Evolutionary conservation across 2,329 filamentous ascomycete species (phyloP).

Genomic region (Cladophialophora bantiana): DNA sequence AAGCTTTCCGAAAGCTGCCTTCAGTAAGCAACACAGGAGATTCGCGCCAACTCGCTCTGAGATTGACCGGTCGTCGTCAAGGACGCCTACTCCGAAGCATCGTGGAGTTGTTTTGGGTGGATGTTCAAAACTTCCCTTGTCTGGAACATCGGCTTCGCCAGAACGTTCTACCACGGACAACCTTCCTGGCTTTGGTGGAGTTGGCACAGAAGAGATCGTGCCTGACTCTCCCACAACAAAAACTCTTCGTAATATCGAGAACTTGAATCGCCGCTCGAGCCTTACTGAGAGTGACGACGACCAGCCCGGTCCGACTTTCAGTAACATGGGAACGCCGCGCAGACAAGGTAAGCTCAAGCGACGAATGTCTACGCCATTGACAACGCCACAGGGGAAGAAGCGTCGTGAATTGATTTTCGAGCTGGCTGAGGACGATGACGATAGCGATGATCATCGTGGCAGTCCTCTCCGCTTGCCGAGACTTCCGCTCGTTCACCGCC

Average conservation of each 20-base stretch:
- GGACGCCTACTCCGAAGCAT: neutral
- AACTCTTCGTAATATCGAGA: neutral
- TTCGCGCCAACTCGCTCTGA: neutral
- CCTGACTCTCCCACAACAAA: neutral
- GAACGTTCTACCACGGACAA: neutral
- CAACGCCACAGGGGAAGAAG: constrained; percentile 13
- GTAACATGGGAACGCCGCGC: neutral
- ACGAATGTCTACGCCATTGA: constrained; percentile 9
- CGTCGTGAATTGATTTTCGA: constrained; percentile 32
- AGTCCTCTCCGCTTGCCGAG: constrained; percentile 1
- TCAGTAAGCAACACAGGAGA: neutral
- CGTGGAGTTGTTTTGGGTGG: neutral
- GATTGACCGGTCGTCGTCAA: neutral
- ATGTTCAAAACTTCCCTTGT: neutral
- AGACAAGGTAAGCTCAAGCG: constrained; percentile 19
- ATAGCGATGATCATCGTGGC: constrained; percentile 2
- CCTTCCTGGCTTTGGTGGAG: neutral
- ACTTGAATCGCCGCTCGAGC: neutral
- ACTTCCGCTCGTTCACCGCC: constrained; percentile 6
- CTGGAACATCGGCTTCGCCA: neutral
- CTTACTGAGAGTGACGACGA: neutral
- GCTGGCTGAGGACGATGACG: constrained; percentile 33
- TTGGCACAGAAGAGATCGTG: neutral
- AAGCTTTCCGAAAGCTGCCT: neutral
- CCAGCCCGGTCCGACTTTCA: neutral